Conservation (phyloP, 108 stramenopile species). For the Epithemia pelagica region DNA sequence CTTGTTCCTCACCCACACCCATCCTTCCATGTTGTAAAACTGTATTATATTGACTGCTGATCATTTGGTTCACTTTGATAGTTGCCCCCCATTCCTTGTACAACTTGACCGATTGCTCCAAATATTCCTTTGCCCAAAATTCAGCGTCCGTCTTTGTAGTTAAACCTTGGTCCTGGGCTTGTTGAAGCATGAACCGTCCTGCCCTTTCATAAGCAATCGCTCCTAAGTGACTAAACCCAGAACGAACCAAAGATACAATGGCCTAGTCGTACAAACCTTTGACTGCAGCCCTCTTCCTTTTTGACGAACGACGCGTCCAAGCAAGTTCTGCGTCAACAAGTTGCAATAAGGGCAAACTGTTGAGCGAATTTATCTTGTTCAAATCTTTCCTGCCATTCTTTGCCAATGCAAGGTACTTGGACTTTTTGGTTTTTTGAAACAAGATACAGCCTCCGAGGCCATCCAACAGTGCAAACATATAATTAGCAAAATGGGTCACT, state of each 20-base stretch:
- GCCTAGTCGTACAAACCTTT: background rate
- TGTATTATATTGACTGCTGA: background rate
- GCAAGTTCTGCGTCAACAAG: background rate
- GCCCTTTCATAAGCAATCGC: background rate
- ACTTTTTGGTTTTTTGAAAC: background rate
- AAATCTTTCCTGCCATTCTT: background rate
- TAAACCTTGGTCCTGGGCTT: background rate
- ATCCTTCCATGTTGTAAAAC: background rate
- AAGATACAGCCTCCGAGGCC: background rate
- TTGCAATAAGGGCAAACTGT: background rate
- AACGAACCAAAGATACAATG: background rate
- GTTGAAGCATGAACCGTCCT: background rate
- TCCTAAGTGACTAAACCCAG: background rate
- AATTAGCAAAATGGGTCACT: background rate
- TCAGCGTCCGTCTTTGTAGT: background rate
- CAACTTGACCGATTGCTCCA: background rate
- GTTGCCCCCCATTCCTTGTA: conserved; percentile 6
- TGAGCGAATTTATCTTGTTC: background rate
- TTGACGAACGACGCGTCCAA: too few species aligned
- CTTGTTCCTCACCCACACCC: too few species aligned
- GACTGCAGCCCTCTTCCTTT: background rate
- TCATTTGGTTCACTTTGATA: conserved; percentile 1
- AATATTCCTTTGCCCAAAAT: conserved; percentile 1
- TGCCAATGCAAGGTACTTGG: background rate
- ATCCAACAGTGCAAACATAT: background rate